Evolutionary conservation across 2,329 filamentous ascomycete genomes (phyloP), one percentile per base, ranked within the genome.

Genomic region (Juglanconis juglandina): DNA sequence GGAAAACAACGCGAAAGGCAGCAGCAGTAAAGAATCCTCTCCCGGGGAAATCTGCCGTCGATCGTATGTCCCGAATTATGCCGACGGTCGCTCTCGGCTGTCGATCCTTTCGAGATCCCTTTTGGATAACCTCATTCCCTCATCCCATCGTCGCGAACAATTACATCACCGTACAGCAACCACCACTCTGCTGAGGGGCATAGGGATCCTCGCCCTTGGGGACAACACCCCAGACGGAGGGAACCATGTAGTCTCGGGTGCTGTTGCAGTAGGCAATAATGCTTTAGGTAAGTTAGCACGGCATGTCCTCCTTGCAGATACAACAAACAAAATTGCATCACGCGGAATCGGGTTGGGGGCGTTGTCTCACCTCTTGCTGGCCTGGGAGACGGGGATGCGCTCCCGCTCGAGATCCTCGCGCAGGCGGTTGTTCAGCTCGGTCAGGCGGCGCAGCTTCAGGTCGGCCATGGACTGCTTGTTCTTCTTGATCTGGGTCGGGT

Each of bases 381-480:
- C 95, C 75, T 96, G 92, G 71, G 92, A 96, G 64, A 98, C 92
- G 67, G 94, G 95, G 73, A 98, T 96, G 70, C 95, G 86, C 74
- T 96, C 92, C 74, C 95, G 87, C 71, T 98, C 95, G 66, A 99
- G 83, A 75, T 99, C 95, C 78, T 99, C 95, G 71, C 93, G 91
- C 75, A 99, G 81, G 69, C 95, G 89, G 77, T 92, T 92, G 83
- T 98, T 99, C 71, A 99, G 86, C 81, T 99, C 95, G 64, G 93
- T 98, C 77, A 99, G 83, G 66, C 95, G 90, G 71, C 95, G 89
- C 71, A 98, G 87, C 84, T 99, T 99, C 66, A 99, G 86, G 76
- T 99, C 95, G 69, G 94, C 94, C 91, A 99, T 98, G 75, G 92
- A 96, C 81, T 98, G 95, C 83, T 97, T 97, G 82, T 96, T 98